These are phyloP conservation scores for Cerioporus squamosus DNA, from an alignment of 1,284 basidiomycete species.

Conservation along the genomic window DNA sequence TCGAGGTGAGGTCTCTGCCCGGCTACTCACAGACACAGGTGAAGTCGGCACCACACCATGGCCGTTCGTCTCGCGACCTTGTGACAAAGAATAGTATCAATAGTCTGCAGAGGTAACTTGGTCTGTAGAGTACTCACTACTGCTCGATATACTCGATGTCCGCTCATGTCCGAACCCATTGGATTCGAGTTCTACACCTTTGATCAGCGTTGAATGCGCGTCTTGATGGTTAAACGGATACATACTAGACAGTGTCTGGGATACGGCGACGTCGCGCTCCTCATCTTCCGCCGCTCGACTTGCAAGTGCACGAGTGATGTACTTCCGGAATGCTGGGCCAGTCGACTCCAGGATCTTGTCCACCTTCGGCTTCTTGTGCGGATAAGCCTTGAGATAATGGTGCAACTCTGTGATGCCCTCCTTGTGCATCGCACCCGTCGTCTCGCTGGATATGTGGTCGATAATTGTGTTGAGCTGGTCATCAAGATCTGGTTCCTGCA, in stretches of 20 bases:
- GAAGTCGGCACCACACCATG: constrained; percentile 24
- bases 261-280: constrained; percentile 76
- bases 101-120: not conserved
- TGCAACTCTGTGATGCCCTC: constrained; percentile 97
- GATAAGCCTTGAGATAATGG: constrained; percentile 91
- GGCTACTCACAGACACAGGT: constrained; percentile 20
- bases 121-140: constrained; percentile 20
- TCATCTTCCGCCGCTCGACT: constrained; percentile 86
- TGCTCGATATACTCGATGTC: constrained; percentile 21
- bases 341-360: constrained; percentile 86
- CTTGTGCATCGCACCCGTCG: constrained; percentile 80
- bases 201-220: not conserved
- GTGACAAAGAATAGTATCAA: not conserved
- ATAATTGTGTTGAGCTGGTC: constrained; percentile 84
- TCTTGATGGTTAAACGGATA: constrained; percentile 23
- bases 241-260: constrained; percentile 78
- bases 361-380: constrained; percentile 85
- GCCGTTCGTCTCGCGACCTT: constrained; percentile 21
- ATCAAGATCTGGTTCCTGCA: constrained; percentile 80
- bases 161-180: constrained; percentile 45
- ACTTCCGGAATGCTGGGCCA: constrained; percentile 82
- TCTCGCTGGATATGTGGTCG: constrained; percentile 88
- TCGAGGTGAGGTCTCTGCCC: constrained; percentile 32
- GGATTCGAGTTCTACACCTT: constrained; percentile 56
- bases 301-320: constrained; percentile 81